Percentiles rank a stretch among this genome's conserved stretches.
Evolutionary conservation across 768 basidiomycete genomes (phyloP).

Genomic region (Pisolithus orientalis): DNA sequence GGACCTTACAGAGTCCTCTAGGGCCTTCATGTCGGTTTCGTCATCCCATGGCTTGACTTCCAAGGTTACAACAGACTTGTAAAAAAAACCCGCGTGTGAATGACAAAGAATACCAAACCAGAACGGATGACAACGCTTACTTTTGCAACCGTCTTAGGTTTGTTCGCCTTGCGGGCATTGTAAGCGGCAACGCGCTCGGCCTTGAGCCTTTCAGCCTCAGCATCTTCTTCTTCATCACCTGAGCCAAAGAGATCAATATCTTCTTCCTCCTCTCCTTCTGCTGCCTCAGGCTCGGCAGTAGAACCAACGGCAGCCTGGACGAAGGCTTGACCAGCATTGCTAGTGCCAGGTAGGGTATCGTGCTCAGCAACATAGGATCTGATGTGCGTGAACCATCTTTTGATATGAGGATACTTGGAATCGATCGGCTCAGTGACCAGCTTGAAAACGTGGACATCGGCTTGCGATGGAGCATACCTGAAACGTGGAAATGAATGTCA

Average conservation of each 20-base stretch:
- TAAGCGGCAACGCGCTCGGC: slow-evolving; percentile 92
- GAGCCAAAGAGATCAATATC: slow-evolving; percentile 89
- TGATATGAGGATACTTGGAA: slow-evolving; percentile 60
- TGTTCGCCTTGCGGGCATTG: slow-evolving; percentile 87
- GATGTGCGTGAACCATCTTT: slow-evolving; percentile 95
- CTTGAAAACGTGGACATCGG: slow-evolving; percentile 90
- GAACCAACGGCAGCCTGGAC: slow-evolving; percentile 44
- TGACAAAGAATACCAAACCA: background rate
- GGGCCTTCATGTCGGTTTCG: slow-evolving; percentile 90
- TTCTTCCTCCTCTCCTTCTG: slow-evolving; percentile 46
- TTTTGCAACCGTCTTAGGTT: slow-evolving; percentile 86
- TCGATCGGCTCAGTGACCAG: slow-evolving; percentile 64
- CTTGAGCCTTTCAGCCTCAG: slow-evolving; percentile 82
- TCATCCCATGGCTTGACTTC: slow-evolving; percentile 99
- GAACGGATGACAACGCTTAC: slow-evolving; percentile 31
- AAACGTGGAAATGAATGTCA: slow-evolving; percentile 10
- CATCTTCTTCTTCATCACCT: slow-evolving; percentile 76
- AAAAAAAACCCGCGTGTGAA: slow-evolving; percentile 6
- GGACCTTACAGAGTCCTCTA: slow-evolving; percentile 80
- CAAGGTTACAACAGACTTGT: slow-evolving; percentile 95
- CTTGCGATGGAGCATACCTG: slow-evolving; percentile 89
- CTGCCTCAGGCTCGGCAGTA: slow-evolving; percentile 39
- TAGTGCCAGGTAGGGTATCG: slow-evolving; percentile 75
- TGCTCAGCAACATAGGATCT: slow-evolving; percentile 78
- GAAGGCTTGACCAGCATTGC: slow-evolving; percentile 73